phyloP scores from a whole-genome alignment of 345 rosid genomes.

The Euphorbia lathyris region DNA sequence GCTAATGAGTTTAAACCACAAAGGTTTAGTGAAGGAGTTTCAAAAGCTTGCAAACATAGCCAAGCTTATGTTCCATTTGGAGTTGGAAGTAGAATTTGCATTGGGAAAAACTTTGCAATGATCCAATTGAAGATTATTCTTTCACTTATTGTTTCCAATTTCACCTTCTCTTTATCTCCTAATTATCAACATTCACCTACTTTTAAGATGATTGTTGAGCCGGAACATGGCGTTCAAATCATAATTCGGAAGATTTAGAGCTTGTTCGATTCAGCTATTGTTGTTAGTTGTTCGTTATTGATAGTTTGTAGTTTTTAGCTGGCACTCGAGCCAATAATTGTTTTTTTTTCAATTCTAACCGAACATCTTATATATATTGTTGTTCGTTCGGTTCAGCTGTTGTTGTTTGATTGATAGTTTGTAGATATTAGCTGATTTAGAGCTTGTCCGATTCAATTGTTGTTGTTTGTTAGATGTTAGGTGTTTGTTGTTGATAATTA shows the following conservation, averaged over 20 bases:
- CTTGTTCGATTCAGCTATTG: too few relatives aligned
- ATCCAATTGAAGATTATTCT: constrained; percentile 28
- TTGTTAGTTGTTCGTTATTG: too few relatives aligned
- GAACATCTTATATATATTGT: too few relatives aligned
- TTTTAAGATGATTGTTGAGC: constrained; percentile 69
- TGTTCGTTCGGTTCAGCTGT: too few relatives aligned
- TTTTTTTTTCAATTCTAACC: too few relatives aligned
- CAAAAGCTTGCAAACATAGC: constrained; percentile 27
- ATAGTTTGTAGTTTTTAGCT: too few relatives aligned
- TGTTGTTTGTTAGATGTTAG: too few relatives aligned
- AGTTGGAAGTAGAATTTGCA: constrained; percentile 23
- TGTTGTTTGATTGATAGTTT: too few relatives aligned
- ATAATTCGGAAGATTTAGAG: constrained; percentile 25
- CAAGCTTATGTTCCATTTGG: constrained; percentile 35
- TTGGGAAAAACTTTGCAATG: constrained; percentile 33
- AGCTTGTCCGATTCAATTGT: too few relatives aligned
- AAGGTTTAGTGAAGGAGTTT: constrained; percentile 24
- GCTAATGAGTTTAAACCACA: constrained; percentile 31
- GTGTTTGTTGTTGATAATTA: too few relatives aligned
- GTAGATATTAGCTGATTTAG: too few relatives aligned
- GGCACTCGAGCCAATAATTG: too few relatives aligned
- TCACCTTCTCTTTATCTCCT: constrained; percentile 30
- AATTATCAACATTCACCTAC: constrained; percentile 38
- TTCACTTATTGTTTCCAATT: constrained; percentile 25
- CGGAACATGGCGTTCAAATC: constrained; percentile 61